Conservation (phyloP, 2,329 filamentous ascomycete species). For the Teratosphaeria pseudoeucalypti region DNA sequence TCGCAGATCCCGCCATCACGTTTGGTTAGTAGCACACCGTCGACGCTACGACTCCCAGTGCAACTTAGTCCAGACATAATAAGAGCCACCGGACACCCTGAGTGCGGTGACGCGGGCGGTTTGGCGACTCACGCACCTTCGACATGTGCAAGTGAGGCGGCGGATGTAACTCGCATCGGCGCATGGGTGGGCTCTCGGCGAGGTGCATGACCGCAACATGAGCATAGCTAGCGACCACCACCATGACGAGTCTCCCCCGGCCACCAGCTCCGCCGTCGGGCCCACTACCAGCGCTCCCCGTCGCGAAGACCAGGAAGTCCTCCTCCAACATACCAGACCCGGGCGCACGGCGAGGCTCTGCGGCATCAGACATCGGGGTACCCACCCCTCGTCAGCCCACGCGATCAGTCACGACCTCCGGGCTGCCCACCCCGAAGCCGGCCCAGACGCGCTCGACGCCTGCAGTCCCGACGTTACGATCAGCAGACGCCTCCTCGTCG, state of each 20-base stretch:
- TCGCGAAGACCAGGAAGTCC: conserved; percentile 56
- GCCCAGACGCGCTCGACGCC: conserved; percentile 40
- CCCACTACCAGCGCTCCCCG: conserved; percentile 63
- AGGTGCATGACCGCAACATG: conserved; percentile 1
- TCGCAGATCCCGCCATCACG: background rate
- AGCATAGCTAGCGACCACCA: conserved; percentile 7
- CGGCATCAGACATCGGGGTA: conserved; percentile 17
- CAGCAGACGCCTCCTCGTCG: conserved; percentile 26
- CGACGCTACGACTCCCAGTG: background rate
- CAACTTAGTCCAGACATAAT: background rate
- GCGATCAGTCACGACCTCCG: conserved; percentile 35
- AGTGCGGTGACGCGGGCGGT: background rate
- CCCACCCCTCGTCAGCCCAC: conserved; percentile 32
- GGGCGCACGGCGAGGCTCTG: conserved; percentile 10
- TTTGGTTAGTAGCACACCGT: background rate
- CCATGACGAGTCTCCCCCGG: conserved; percentile 40
- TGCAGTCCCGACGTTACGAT: conserved; percentile 41
- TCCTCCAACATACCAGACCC: conserved; percentile 38
- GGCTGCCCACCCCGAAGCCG: conserved; percentile 39
- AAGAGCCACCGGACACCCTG: background rate
- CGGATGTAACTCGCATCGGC: background rate
- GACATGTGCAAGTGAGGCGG: background rate
- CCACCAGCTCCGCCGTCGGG: conserved; percentile 57
- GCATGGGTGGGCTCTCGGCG: background rate
- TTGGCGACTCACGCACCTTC: background rate